Base-by-base conservation (phyloP, 805 yeast species). In the Saturnispora halmiae region DNA sequence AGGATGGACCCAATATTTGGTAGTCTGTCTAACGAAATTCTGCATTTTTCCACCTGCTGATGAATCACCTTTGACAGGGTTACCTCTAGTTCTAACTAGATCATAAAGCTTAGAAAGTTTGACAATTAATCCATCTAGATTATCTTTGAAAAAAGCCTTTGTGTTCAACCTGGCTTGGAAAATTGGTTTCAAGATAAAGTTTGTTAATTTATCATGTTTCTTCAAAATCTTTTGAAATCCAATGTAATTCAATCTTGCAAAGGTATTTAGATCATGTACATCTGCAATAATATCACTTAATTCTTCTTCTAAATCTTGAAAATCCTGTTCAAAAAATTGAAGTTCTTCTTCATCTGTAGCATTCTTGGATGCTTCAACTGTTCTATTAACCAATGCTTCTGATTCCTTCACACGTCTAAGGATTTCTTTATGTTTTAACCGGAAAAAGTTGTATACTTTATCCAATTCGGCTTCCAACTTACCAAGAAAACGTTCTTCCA, bases 1-100 rank as follows among this genome's bases (percentile, higher is more conserved):
- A 2, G 96, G 96, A 57, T 92, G 98, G 25, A 92, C 97, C 99
- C 99, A 92, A 65, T 92, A 92, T 59, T 92, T 92, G 6, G 98
- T 92, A 16, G 98, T 92, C 65, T 92, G 98, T 64, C 98, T 82
- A 34, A 92, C 97, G 55, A 92, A 92, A 66, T 92, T 92, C 63
- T 92, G 98, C 70, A 88, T 96, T 32, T 82, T 73, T 33, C 98
- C 98, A 56, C 98, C 98, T n/a, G 98, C 96, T 4, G 96, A 60
- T 4, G 95, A 79, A 64, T 92, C 98, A 48, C 97, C 97, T 54
- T 77, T 73, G 30, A 86, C 84, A 11, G 98, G 97, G 57, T 86
- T 83, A 52, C 98, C 98, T 52, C 95, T 75, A 1, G 97, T 92
- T 60, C 97, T 77, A 22, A 92, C 96, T 46, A 90, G 65, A 59